Evolutionary conservation across 2,329 filamentous ascomycete genomes (phyloP).

Genomic region (Cercospora zeina): DNA sequence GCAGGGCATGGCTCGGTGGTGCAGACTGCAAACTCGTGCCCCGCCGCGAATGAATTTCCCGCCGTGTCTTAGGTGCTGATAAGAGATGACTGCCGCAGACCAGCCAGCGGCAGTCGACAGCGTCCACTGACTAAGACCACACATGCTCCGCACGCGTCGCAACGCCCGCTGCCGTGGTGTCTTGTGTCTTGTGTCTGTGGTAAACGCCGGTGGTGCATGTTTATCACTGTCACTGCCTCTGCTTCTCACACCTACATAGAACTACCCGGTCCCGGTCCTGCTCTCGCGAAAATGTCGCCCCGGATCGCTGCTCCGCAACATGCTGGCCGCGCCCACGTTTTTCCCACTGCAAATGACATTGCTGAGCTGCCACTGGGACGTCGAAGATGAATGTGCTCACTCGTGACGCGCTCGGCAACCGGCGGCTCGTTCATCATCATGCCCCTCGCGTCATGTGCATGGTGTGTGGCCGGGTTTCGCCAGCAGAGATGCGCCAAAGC

Average conservation of each 20-base stretch:
- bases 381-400: background rate
- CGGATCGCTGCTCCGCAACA: constrained; percentile 1
- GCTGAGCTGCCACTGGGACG: background rate
- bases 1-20: background rate
- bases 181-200: background rate
- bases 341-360: background rate
- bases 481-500: background rate
- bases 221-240: background rate
- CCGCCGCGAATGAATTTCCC: background rate
- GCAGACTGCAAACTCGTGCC: too few relatives aligned
- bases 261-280: background rate
- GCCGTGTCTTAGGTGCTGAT: background rate
- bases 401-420: too few relatives aligned
- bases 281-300: background rate
- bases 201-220: too few relatives aligned
- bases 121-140: constrained; percentile 1
- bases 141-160: background rate
- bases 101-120: background rate
- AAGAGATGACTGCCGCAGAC: background rate
- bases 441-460: background rate
- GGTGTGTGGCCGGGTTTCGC: background rate
- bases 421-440: too few relatives aligned
- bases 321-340: background rate
- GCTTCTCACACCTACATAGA: too few relatives aligned
- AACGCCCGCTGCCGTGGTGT: background rate